Base-by-base conservation (phyloP, 805 yeast species). In the Wickerhamia fluorescens region DNA sequence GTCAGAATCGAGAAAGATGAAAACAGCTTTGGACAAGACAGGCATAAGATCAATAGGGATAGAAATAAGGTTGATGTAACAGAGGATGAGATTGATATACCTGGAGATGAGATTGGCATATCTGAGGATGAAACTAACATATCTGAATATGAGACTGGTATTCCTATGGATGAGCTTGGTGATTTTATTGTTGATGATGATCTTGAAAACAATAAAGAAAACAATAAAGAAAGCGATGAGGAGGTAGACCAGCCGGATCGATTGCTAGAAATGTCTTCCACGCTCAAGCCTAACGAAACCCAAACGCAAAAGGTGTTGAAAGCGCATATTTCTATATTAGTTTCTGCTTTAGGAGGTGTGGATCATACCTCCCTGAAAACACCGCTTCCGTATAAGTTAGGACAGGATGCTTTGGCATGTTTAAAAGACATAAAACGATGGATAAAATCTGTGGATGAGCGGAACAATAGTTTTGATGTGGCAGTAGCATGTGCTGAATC, bases 291-390 rank as follows among this genome's bases (percentile, higher is more conserved):
- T 11, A 53, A 56, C 25, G 61, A 58, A 36, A 39, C 59, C 12
- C 51, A 40, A 30, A 45, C 66, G 2, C 60, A 60, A 27, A 58
- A 58, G 35, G 45, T 75, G 10, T 53, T 79, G 22, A 68, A 70
- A 38, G 84, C 92, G 0, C 86, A 85, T 52, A 79, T 89, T 18
- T 71, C 88, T 9, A 75, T 84, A 24, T 65, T 88, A 22, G 85
- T 87, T 3, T 74, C 95, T 3, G 95, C 97, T 0, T 66, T 89
- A 3, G 98, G 98, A 30, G 97, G 96, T 2, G 71, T 78, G 1
- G 96, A 88, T 53, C 73, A 78, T 27, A 56, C 78, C 1, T 61
- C 78, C 0, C 27, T 43, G 9, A 38, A 49, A 3, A 51, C 55
- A 2, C 67, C 69, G 3, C 65, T 69, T 0, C 75, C 75, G 0